Evolutionary conservation across 1,284 basidiomycete genomes (phyloP), one percentile per base, ranked within the genome.

Genomic region (Rhodotorula sp.): DNA sequence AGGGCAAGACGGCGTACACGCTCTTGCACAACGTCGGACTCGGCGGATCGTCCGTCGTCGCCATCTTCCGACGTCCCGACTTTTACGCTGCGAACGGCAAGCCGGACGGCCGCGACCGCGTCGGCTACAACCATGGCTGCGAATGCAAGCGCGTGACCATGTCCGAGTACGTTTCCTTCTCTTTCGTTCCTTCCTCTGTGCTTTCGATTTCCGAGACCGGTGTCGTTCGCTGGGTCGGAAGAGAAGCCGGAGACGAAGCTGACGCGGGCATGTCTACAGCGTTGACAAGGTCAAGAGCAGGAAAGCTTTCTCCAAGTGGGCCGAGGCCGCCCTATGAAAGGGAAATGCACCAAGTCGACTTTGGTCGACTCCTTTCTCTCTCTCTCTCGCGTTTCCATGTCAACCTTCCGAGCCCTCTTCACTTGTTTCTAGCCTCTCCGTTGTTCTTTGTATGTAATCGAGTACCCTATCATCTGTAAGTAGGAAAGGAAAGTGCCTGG

Each of bases 111-210:
- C 83, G 88, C 67, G 82, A 84, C 62, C 86, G 90, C 70, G 77
- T 92, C 69, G 90, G 91, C 12, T 92, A 92, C 78, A 90, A 92
- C 78, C 90, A 92, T 76, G 91, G 86, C 6, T 84, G 85, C 60
- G 87, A 89, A 78, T 89, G 86, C 77, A 85, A 85, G 26, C 83
- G 85, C 0, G 81, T 91, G 52, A 87, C 88, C 2, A 81, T 83
- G 77, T 81, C 81, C 4, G 90, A 91, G 62, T 63, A 21, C 23
- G 52, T 55, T 18, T 10, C 21, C 15, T 55, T 6, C 31, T 14
- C 15, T 26, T 14, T n/a, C n/a, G 2, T 10, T 16, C 26, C 15
- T 26, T n/a, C 23, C n/a, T 26, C 18, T 21, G 45, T 5, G 18
- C 38, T 8, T 28, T 5, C 43, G 14, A 19, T 5, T 34, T 34